phyloP scores from a whole-genome alignment of 257 asterid species.

The Solanum arcanum region DNA sequence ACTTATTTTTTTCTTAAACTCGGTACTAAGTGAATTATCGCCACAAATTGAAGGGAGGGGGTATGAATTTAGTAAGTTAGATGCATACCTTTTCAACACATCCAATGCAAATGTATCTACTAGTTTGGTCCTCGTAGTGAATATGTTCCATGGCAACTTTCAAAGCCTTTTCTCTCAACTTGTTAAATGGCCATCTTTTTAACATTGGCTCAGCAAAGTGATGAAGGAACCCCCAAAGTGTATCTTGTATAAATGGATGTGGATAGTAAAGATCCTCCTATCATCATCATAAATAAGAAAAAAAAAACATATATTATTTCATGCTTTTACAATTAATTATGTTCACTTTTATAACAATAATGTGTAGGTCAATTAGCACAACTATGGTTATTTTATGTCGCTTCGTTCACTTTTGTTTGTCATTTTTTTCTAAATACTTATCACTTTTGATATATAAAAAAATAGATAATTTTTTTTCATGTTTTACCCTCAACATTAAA shows the following conservation, averaged over 20 bases:
- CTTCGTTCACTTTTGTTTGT: no score
- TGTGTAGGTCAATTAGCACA: neutral
- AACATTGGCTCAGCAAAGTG: slow-evolving; percentile 33
- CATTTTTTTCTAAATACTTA: no score
- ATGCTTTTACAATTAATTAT: neutral
- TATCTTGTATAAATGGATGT: slow-evolving; percentile 40
- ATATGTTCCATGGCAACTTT: slow-evolving; percentile 33
- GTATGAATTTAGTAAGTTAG: neutral
- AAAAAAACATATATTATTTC: no score
- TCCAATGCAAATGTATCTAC: slow-evolving; percentile 40
- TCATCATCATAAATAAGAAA: neutral
- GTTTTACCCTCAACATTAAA: no score
- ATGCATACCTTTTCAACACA: slow-evolving; percentile 26
- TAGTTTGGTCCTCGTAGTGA: slow-evolving; percentile 40
- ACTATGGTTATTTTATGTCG: neutral
- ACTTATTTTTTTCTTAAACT: neutral
- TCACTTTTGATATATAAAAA: no score
- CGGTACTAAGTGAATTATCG: no score
- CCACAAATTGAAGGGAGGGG: neutral
- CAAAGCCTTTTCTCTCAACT: slow-evolving; percentile 29
- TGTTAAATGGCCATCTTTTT: slow-evolving; percentile 38
- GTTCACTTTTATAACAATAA: neutral
- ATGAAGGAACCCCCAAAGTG: slow-evolving; percentile 38
- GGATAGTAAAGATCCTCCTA: slow-evolving; percentile 55
- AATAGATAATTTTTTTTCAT: no score